phyloP scores from a whole-genome alignment of 306 rosid genomes.

The Luffa aegyptiaca region DNA sequence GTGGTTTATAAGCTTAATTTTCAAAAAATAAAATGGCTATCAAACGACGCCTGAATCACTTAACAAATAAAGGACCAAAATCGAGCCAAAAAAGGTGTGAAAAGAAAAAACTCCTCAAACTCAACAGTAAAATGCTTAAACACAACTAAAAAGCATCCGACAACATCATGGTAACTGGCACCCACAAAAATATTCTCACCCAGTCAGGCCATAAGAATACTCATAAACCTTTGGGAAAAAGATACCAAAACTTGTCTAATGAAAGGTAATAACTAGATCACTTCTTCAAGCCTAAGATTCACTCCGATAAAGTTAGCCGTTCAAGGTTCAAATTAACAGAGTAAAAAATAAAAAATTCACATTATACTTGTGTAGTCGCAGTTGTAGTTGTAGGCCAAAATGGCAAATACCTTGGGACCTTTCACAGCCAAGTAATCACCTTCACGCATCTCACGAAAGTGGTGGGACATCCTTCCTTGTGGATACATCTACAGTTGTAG shows the following conservation, averaged over 20 bases:
- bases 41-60: too few species aligned
- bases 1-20: too few species aligned
- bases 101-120: background rate
- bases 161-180: background rate
- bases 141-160: background rate
- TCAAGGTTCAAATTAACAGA: background rate
- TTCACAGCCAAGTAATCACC: slow-evolving; percentile 55
- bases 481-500: slow-evolving; percentile 52
- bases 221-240: background rate
- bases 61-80: background rate
- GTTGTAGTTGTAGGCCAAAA: background rate
- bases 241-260: background rate
- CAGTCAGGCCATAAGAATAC: background rate
- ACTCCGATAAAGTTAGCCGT: background rate
- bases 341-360: background rate
- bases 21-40: too few species aligned
- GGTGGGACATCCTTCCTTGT: slow-evolving; percentile 76
- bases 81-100: background rate
- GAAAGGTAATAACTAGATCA: background rate
- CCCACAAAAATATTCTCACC: background rate
- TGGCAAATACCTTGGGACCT: slow-evolving; percentile 56
- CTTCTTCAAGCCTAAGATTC: background rate
- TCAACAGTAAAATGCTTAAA: background rate
- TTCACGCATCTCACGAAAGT: slow-evolving; percentile 52
- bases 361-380: background rate